Evolutionary conservation across 352 stramenopile genomes (phyloP).

Genomic region (Pythium utonaiense): DNA sequence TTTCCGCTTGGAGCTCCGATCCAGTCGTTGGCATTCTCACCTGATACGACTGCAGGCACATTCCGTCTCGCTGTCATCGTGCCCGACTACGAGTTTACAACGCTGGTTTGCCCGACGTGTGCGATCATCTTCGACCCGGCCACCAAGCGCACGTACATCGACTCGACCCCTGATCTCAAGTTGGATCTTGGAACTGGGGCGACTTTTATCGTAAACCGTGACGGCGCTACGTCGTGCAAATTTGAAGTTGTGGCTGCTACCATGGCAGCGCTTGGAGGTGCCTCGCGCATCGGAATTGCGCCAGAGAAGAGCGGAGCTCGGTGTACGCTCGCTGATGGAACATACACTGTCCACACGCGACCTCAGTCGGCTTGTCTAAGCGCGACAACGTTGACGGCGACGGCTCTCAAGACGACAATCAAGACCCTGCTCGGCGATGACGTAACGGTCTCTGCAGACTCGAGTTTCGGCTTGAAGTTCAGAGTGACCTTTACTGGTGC

Average conservation of each 20-base stretch:
- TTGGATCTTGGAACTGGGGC: conserved; percentile 71
- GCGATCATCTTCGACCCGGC: conserved; percentile 41
- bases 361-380: conserved; percentile 50
- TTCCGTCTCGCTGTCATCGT: conserved; percentile 60
- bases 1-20: conserved; percentile 91
- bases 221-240: conserved; percentile 32
- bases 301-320: conserved; percentile 14
- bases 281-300: conserved; percentile 41
- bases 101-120: conserved; percentile 33
- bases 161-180: conserved; percentile 56
- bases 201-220: conserved; percentile 56
- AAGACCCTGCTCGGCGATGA: conserved; percentile 47
- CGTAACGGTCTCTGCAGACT: conserved; percentile 60
- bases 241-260: conserved; percentile 52
- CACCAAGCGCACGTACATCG: conserved; percentile 42
- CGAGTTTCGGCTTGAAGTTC: conserved; percentile 55
- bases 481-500: conserved; percentile 88
- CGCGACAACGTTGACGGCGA: conserved; percentile 26
- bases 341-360: conserved; percentile 50
- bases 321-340: conserved; percentile 36
- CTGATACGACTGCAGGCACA: conserved; percentile 46
- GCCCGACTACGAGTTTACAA: conserved; percentile 28
- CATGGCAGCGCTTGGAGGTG: conserved; percentile 14
- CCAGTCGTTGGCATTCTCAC: conserved; percentile 84
- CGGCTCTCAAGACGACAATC: conserved; percentile 31